Evolutionary conservation across 1,284 basidiomycete species (phyloP).

Genomic region (Ustilago xerochloae): DNA sequence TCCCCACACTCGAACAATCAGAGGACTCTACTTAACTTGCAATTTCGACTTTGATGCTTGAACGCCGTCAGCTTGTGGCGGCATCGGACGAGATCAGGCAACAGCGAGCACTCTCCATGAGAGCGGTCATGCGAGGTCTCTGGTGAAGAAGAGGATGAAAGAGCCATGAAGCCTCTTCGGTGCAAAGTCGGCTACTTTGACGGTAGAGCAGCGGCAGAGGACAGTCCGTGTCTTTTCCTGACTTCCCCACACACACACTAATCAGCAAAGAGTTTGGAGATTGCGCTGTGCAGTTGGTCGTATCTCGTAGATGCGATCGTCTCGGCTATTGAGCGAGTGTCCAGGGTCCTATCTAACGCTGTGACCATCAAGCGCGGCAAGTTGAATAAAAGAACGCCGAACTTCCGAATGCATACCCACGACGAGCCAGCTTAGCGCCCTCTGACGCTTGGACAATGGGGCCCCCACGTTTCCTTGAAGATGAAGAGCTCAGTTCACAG

Average conservation of each 20-base stretch:
- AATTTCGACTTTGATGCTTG: background rate
- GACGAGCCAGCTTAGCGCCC: background rate
- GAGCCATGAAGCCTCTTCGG: background rate
- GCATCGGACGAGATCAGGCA: background rate
- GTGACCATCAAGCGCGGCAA: background rate
- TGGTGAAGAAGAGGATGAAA: no score
- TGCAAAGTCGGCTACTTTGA: background rate
- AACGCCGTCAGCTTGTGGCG: background rate
- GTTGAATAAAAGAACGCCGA: conserved; percentile 2
- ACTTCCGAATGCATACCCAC: conserved; percentile 3
- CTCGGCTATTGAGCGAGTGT: background rate
- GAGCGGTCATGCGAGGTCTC: no score
- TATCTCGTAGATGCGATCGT: background rate
- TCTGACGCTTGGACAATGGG: background rate
- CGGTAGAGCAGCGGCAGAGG: no score
- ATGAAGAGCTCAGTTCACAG: no score
- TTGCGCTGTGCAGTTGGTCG: background rate
- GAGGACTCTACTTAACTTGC: background rate
- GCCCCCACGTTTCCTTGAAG: conserved; percentile 1
- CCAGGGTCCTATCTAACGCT: background rate
- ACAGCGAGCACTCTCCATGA: background rate
- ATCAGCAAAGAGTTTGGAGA: background rate
- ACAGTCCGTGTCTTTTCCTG: no score
- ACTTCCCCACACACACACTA: no score
- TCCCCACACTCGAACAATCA: background rate